These are phyloP conservation scores for Adansonia digitata DNA, from an alignment of 345 rosid species.

Conservation along the genomic window DNA sequence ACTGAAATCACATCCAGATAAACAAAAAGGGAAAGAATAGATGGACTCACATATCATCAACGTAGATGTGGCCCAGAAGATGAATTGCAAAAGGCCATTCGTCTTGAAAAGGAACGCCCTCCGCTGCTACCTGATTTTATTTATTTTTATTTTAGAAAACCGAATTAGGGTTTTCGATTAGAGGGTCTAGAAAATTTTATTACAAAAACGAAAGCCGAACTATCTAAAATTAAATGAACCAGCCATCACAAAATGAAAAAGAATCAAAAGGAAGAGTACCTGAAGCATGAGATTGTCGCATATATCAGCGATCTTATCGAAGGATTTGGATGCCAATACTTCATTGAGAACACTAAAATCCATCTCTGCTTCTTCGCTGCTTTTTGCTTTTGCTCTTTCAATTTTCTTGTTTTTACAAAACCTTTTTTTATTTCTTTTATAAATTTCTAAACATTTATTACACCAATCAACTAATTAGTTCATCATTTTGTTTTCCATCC, in stretches of 20 bases:
- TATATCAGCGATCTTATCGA: conserved; percentile 58
- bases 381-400: background rate
- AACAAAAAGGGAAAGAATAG: background rate
- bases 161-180: background rate
- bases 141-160: background rate
- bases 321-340: conserved; percentile 56
- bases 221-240: background rate
- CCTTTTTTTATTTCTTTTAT: background rate
- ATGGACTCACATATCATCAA: conserved; percentile 3
- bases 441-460: too few species aligned
- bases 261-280: conserved; percentile 25
- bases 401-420: background rate
- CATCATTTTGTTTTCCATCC: too few species aligned
- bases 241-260: background rate
- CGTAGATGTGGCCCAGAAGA: conserved; percentile 13
- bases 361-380: conserved; percentile 30
- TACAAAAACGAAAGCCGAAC: background rate
- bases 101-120: conserved; percentile 61
- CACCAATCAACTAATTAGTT: too few species aligned
- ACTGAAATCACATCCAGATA: conserved; percentile 43
- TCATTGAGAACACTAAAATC: conserved; percentile 60
- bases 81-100: conserved; percentile 77
- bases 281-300: conserved; percentile 77
- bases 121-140: conserved; percentile 51
- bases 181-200: background rate